Conservation (phyloP, 768 basidiomycete species). For the Baorangia bicolor region DNA sequence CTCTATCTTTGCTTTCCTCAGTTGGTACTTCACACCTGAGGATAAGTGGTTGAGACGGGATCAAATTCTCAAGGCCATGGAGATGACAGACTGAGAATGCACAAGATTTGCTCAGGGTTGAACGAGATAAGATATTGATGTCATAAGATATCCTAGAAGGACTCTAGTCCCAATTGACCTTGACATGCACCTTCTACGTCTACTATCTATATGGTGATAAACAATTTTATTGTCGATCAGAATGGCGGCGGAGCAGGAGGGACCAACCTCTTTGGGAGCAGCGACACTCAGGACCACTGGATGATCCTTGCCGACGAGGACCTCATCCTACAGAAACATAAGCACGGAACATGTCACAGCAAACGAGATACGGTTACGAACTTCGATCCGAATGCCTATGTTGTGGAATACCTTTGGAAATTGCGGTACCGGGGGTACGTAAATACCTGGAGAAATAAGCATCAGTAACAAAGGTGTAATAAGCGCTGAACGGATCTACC, state of each 20-base stretch:
- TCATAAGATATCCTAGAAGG: constrained; percentile 36
- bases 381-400: constrained; percentile 91
- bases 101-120: background rate
- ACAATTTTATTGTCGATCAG: constrained; percentile 3
- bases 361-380: constrained; percentile 22
- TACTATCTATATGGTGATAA: constrained; percentile 42
- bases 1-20: constrained; percentile 72
- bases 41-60: constrained; percentile 77
- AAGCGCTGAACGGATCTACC: constrained; percentile 40
- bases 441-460: constrained; percentile 55
- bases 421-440: constrained; percentile 75
- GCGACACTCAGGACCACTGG: constrained; percentile 63
- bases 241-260: background rate
- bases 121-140: background rate
- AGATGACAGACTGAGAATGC: constrained; percentile 16
- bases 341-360: background rate
- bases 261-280: constrained; percentile 80
- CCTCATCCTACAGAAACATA: constrained; percentile 54
- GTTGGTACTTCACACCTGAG: constrained; percentile 78
- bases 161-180: constrained; percentile 62
- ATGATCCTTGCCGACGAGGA: constrained; percentile 62
- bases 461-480: background rate
- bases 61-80: constrained; percentile 53
- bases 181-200: constrained; percentile 83
- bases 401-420: constrained; percentile 91